Percentiles rank a stretch among this genome's conserved stretches.
phyloP scores from a whole-genome alignment of 768 basidiomycete species.

The Amylocystis lapponica region DNA sequence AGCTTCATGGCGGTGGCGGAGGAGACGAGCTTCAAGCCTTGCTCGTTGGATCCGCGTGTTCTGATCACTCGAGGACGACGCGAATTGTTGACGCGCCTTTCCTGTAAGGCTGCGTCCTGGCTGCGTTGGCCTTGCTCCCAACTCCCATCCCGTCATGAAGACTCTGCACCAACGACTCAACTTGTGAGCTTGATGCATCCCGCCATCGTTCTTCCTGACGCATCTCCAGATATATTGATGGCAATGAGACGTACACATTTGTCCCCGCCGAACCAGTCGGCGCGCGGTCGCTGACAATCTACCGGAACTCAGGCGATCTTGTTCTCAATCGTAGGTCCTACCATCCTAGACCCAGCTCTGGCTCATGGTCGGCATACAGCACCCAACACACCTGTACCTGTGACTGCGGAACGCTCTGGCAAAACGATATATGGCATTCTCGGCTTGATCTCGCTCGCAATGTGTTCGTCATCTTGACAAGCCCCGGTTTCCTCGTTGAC shows the following conservation, averaged over 20 bases:
- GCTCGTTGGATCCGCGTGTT: background rate
- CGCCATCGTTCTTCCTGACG: background rate
- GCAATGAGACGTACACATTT: conserved; percentile 73
- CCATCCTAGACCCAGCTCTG: background rate
- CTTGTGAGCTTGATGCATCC: conserved; percentile 38
- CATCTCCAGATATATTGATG: conserved; percentile 54
- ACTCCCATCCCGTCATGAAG: conserved; percentile 44
- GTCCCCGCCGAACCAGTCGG: conserved; percentile 58
- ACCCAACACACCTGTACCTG: conserved; percentile 47
- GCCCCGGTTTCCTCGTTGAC: background rate
- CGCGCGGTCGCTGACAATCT: conserved; percentile 63
- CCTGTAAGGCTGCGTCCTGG: conserved; percentile 12
- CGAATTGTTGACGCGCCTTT: conserved; percentile 12
- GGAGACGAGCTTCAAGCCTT: too few relatives aligned
- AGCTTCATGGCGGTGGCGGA: conserved; percentile 61
- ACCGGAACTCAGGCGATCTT: conserved; percentile 72
- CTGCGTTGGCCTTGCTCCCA: conserved; percentile 4
- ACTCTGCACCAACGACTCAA: conserved; percentile 68
- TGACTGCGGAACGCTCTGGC: conserved; percentile 51
- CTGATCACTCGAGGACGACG: conserved; percentile 13
- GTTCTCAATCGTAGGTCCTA: conserved; percentile 53
- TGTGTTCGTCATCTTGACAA: conserved; percentile 48
- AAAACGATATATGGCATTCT: conserved; percentile 71
- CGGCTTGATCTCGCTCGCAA: conserved; percentile 68
- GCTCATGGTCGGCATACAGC: conserved; percentile 30